A percentile compares a stretch with the other conserved stretches of the same genome.
phyloP scores from a whole-genome alignment of 164 flowering plant genomes.

The Piper longum region DNA sequence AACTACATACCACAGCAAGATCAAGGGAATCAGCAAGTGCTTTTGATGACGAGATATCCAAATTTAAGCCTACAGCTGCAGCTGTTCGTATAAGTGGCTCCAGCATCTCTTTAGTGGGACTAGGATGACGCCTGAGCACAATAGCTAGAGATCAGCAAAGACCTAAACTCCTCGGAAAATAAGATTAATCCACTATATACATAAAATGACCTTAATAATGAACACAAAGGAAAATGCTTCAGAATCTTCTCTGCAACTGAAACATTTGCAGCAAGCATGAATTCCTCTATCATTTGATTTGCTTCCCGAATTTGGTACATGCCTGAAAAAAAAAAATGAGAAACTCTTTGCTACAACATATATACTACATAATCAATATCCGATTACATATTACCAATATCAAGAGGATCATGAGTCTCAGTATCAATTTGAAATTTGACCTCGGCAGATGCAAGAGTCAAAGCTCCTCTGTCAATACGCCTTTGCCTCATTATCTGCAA shows the following conservation, averaged over 20 bases:
- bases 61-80: constrained; percentile 66
- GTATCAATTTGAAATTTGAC: constrained; percentile 98
- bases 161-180: background rate
- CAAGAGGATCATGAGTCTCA: constrained; percentile 99
- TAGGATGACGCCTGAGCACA: constrained; percentile 80
- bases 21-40: constrained; percentile 98
- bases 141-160: background rate
- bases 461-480: constrained; percentile 92
- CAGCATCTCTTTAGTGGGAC: constrained; percentile 90
- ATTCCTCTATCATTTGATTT: constrained; percentile 99
- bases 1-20: constrained; percentile 56
- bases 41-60: constrained; percentile 91
- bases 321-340: constrained; percentile 33
- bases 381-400: constrained; percentile 51
- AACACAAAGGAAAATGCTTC: constrained; percentile 55
- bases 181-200: background rate
- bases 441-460: constrained; percentile 99
- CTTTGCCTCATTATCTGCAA: constrained; percentile 83
- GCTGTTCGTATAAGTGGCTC: constrained; percentile 88
- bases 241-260: constrained; percentile 89
- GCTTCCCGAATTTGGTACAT: constrained; percentile 99
- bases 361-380: background rate
- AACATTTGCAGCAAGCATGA: constrained; percentile 98
- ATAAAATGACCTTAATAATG: constrained; percentile 53
- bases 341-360: background rate